phyloP scores from a whole-genome alignment of 805 yeast genomes.

The Candida schatavii region DNA sequence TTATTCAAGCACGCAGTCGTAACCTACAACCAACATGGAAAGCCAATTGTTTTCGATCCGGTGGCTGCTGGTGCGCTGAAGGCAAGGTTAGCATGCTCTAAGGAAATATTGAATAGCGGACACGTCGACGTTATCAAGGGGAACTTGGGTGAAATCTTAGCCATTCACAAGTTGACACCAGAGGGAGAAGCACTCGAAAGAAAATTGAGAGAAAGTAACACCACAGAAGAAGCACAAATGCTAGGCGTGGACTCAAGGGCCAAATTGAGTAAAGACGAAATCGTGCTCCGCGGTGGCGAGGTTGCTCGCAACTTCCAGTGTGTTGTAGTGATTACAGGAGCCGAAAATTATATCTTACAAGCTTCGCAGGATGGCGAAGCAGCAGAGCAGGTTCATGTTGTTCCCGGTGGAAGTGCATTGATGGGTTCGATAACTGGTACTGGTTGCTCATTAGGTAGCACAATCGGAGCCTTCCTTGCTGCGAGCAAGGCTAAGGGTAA shows the following conservation, averaged over 20 bases:
- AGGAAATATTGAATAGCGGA: constrained; percentile 52
- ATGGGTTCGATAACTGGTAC: constrained; percentile 77
- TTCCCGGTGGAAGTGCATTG: constrained; percentile 57
- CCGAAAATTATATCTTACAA: constrained; percentile 24
- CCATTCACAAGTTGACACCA: constrained; percentile 43
- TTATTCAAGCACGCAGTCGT: constrained; percentile 50
- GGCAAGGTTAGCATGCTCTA: constrained; percentile 50
- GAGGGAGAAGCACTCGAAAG: constrained; percentile 7
- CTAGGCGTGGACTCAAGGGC: constrained; percentile 67
- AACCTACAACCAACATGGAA: constrained; percentile 53
- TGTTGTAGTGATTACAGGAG: constrained; percentile 73
- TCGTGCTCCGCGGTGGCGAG: constrained; percentile 41
- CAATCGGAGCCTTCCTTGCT: constrained; percentile 58
- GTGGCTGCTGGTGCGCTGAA: constrained; percentile 88
- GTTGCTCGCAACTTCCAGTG: constrained; percentile 52
- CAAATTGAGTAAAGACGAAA: constrained; percentile 12
- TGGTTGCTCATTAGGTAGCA: constrained; percentile 80
- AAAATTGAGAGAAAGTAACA: constrained; percentile 12
- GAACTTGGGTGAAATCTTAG: constrained; percentile 78
- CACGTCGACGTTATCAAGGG: constrained; percentile 74
- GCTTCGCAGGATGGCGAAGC: constrained; percentile 1
- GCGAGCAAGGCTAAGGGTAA: constrained; percentile 22
- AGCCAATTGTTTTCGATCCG: constrained; percentile 80
- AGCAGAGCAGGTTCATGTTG: constrained; percentile 6
- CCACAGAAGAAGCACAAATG: constrained; percentile 37